These are phyloP conservation scores for Fraxinus floribunda DNA, from an alignment of 305 asterid species.

Conservation along the genomic window DNA sequence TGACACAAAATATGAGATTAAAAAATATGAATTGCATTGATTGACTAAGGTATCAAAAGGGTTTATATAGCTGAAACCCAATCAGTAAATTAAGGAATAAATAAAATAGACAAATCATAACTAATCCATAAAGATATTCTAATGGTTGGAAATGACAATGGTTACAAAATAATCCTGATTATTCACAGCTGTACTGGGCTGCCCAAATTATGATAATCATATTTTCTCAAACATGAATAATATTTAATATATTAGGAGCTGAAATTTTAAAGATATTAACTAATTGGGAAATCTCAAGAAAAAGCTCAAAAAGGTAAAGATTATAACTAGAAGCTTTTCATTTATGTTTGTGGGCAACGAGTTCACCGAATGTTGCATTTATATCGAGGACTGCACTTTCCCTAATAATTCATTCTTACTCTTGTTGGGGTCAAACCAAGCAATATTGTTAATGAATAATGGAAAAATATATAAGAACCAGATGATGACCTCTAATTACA, in stretches of 20 bases:
- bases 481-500: not conserved
- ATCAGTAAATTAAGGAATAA: not conserved
- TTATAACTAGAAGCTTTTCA: not conserved
- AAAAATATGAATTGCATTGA: not conserved
- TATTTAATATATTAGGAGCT: not conserved
- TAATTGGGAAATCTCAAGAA: not conserved
- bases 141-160: not conserved
- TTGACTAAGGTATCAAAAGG: not conserved
- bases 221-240: not conserved
- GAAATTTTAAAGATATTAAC: not conserved
- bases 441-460: slow-evolving; percentile 1
- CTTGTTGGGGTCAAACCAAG: not conserved
- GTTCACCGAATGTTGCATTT: not conserved
- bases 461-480: not conserved
- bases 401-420: not conserved
- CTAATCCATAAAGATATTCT: not conserved
- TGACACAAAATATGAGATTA: not conserved
- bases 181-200: not conserved
- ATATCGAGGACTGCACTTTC: not conserved
- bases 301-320: not conserved
- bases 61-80: not conserved
- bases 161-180: not conserved
- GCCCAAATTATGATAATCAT: not conserved
- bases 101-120: not conserved
- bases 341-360: not conserved